Evolutionary conservation across 1,284 basidiomycete species (phyloP).

Genomic region (Rhodotorula sp.): DNA sequence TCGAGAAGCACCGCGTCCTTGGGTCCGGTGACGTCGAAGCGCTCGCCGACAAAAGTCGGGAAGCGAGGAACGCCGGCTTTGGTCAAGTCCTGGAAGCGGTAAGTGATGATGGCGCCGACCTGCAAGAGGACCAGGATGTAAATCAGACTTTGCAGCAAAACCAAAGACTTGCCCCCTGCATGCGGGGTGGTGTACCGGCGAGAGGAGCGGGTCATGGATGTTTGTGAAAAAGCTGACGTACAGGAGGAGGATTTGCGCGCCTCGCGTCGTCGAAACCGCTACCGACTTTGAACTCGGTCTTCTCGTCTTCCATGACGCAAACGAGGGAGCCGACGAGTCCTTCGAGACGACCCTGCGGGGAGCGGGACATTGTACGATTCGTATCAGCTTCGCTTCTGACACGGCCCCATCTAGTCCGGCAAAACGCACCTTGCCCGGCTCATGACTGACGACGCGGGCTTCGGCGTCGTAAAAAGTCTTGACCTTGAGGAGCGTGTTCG

Average conservation of each 20-base stretch:
- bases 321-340: conserved; percentile 60
- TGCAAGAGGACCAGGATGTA: conserved; percentile 41
- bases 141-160: background rate
- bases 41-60: conserved; percentile 61
- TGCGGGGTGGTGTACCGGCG: too few relatives aligned
- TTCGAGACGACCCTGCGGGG: conserved; percentile 53
- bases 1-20: conserved; percentile 58
- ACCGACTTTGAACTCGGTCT: conserved; percentile 58
- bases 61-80: conserved; percentile 57
- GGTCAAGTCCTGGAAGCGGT: conserved; percentile 66
- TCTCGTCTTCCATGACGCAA: conserved; percentile 64
- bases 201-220: background rate
- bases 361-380: background rate
- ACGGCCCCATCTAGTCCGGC: background rate
- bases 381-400: background rate
- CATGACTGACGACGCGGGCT: conserved; percentile 61
- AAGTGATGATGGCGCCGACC: conserved; percentile 61
- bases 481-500: conserved; percentile 60
- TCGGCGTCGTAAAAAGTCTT: conserved; percentile 70
- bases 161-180: too few relatives aligned
- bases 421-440: conserved; percentile 53
- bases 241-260: conserved; percentile 27
- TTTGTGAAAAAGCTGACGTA: conserved; percentile 9
- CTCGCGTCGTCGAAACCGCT: conserved; percentile 53
- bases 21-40: conserved; percentile 57